These are phyloP conservation scores for Tarenaya hassleriana DNA, from an alignment of 345 rosid species.

Conservation along the genomic window DNA sequence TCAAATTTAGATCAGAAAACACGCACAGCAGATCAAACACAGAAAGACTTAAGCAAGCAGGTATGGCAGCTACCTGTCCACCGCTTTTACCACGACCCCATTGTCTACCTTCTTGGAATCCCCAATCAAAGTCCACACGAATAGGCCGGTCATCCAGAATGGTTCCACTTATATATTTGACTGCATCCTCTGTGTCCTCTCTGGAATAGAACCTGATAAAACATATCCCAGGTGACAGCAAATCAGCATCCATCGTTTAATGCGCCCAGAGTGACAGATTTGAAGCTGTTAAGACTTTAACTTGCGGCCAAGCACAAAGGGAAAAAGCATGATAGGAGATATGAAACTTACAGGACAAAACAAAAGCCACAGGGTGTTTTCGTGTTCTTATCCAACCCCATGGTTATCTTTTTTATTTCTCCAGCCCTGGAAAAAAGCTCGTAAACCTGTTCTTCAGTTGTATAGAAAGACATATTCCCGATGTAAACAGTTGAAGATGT, in stretches of 20 bases:
- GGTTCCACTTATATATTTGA: constrained; percentile 88
- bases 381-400: constrained; percentile 94
- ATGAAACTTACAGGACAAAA: constrained; percentile 59
- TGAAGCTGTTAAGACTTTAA: not conserved
- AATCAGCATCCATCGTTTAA: constrained; percentile 2
- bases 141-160: constrained; percentile 96
- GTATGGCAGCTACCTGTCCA: constrained; percentile 55
- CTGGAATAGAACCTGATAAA: constrained; percentile 74
- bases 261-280: not conserved
- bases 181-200: constrained; percentile 96
- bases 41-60: not conserved
- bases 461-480: constrained; percentile 93
- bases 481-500: constrained; percentile 70
- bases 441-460: constrained; percentile 95
- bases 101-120: constrained; percentile 95
- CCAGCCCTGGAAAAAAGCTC: constrained; percentile 96
- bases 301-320: too few relatives aligned
- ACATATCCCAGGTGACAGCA: not conserved
- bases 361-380: constrained; percentile 99
- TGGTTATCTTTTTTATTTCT: constrained; percentile 87
- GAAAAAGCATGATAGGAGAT: not conserved
- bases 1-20: not conserved
- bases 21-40: not conserved
- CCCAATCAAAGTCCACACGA: constrained; percentile 99
- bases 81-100: constrained; percentile 99